Evolutionary conservation across 2,329 filamentous ascomycete genomes (phyloP).

Genomic region (Mollisia scopiformis): DNA sequence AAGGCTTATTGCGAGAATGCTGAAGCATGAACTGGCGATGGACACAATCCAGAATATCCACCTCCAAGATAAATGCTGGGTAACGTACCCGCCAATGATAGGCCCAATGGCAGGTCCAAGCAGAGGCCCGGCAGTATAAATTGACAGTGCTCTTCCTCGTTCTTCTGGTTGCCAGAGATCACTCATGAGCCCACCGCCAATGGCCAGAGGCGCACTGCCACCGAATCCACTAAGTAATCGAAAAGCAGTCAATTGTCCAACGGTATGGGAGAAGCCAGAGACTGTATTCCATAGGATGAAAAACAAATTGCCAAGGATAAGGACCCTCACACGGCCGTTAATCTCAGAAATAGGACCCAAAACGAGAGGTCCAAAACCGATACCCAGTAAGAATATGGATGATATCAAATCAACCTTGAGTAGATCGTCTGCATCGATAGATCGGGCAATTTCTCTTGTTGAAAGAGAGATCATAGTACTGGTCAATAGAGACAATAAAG

Average conservation of each 20-base stretch:
- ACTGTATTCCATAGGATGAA: conserved; percentile 55
- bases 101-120: conserved; percentile 64
- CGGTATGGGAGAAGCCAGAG: conserved; percentile 47
- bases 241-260: conserved; percentile 43
- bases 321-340: not conserved
- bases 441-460: not conserved
- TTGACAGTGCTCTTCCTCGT: conserved; percentile 43
- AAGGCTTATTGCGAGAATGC: conserved; percentile 48
- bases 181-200: too few species aligned
- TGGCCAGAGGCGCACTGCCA: conserved; percentile 44
- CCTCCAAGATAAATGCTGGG: conserved; percentile 49
- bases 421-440: not conserved
- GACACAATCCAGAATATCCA: conserved; percentile 55
- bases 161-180: conserved; percentile 24
- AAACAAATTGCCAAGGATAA: not conserved
- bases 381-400: not conserved
- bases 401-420: not conserved
- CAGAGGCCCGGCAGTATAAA: conserved; percentile 15
- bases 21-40: conserved; percentile 43
- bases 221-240: conserved; percentile 50
- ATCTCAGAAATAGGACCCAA: not conserved
- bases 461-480: not conserved
- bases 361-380: not conserved
- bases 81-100: conserved; percentile 48
- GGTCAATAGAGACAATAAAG: not conserved